phyloP scores from a whole-genome alignment of 2,329 filamentous ascomycete species.

The Nigrospora osmanthi region DNA sequence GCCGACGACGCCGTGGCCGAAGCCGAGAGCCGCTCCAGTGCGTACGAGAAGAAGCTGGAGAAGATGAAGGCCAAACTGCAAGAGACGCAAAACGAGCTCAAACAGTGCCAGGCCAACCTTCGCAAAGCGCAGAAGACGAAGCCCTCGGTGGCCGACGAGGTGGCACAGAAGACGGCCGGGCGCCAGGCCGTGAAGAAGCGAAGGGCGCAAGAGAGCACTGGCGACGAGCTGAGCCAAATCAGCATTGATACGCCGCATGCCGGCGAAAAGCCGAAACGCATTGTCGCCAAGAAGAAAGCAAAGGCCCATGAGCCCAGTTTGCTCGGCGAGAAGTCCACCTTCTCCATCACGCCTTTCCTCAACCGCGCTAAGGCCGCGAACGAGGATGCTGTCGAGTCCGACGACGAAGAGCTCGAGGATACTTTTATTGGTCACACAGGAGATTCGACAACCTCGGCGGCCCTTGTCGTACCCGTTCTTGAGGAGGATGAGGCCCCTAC shows the following conservation, averaged over 20 bases:
- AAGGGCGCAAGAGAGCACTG: constrained; percentile 33
- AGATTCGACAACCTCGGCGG: constrained; percentile 6
- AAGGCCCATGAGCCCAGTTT: constrained; percentile 41
- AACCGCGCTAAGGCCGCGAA: constrained; percentile 60
- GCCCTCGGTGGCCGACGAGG: constrained; percentile 23
- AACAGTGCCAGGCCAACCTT: constrained; percentile 45
- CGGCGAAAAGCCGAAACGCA: constrained; percentile 19
- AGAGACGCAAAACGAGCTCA: constrained; percentile 64
- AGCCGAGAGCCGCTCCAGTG: constrained; percentile 52
- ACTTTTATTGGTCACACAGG: constrained; percentile 10
- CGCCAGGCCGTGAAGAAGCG: constrained; percentile 35
- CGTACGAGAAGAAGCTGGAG: constrained; percentile 63
- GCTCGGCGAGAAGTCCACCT: constrained; percentile 79
- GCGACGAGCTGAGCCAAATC: constrained; percentile 35
- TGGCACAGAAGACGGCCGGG: constrained; percentile 22
- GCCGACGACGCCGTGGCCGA: constrained; percentile 49
- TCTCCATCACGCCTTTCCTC: constrained; percentile 91
- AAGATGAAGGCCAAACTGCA: constrained; percentile 63
- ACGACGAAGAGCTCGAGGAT: constrained; percentile 19
- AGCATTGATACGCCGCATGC: constrained; percentile 35
- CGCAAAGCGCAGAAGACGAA: constrained; percentile 28
- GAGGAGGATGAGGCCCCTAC: constrained; percentile 6
- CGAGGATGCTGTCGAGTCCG: constrained; percentile 24
- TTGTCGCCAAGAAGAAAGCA: constrained; percentile 47
- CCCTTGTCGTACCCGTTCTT: neutral